A percentile compares a stretch with the other conserved stretches of the same genome.
Conservation (phyloP, 257 asterid species). For the Rubia yunnanensis region DNA sequence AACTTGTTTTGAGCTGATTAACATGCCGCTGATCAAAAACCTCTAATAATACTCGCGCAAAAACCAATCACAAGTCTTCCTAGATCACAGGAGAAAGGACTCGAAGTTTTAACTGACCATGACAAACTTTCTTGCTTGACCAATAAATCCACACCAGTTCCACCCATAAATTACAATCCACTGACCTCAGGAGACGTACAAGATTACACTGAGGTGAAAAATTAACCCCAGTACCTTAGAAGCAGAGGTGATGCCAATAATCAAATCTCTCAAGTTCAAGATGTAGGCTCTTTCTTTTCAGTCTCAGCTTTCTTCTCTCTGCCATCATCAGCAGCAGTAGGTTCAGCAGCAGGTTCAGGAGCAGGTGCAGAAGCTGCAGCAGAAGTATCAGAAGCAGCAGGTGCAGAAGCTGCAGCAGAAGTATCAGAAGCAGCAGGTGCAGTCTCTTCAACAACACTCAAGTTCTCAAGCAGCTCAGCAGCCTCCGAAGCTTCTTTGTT, state of each 20-base stretch:
- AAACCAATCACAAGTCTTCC: slow-evolving; percentile 8
- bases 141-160: slow-evolving; percentile 13
- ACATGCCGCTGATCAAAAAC: slow-evolving; percentile 8
- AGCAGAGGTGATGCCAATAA: slow-evolving; percentile 4
- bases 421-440: not conserved
- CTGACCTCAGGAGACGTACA: slow-evolving; percentile 9
- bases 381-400: slow-evolving; percentile 13
- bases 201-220: slow-evolving; percentile 6
- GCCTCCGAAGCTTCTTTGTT: slow-evolving; percentile 32
- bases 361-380: not conserved
- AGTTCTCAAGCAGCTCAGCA: slow-evolving; percentile 39
- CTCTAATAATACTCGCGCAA: not conserved
- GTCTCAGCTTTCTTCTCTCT: slow-evolving; percentile 24
- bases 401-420: no score
- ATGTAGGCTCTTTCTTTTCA: slow-evolving; percentile 19
- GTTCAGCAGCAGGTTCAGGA: slow-evolving; percentile 9
- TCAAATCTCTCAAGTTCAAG: slow-evolving; percentile 19
- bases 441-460: slow-evolving; percentile 31
- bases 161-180: slow-evolving; percentile 10
- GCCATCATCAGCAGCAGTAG: slow-evolving; percentile 9
- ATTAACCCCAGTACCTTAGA: slow-evolving; percentile 15
- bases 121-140: slow-evolving; percentile 12
- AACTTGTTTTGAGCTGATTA: not conserved
- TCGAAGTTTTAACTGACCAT: slow-evolving; percentile 14
- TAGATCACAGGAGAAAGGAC: slow-evolving; percentile 13